Evolutionary conservation across 2,329 filamentous ascomycete species (phyloP), one percentile per base, ranked within the genome.

Genomic region (Fusarium liriodendri): DNA sequence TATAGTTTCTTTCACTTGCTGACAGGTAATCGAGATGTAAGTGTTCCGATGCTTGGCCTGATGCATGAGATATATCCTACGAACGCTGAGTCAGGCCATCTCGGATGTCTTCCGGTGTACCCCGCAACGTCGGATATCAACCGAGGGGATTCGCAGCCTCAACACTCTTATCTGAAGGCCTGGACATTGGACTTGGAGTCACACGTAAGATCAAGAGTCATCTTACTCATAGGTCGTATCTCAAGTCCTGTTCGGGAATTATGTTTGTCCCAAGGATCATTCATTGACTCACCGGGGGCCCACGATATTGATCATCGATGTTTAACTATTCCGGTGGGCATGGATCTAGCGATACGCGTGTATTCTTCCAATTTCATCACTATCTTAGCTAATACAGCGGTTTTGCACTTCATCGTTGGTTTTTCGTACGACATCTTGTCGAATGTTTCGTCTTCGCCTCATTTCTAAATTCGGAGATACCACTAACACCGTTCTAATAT

Each of bases 111-210:
- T 33, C 57, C 57, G 57, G 16, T 7, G 4, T 32, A 55, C 61
- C 61, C 61, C 61, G 61, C 61, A 54, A 25, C 11, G 11, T 72
- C 69, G 69, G 69, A 27, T 18, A 6, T 40, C 3, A 27, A 2
- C 59, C 64, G 59, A 54, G 42, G 6, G 25, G 27, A 52, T 32
- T 52, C 47, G 4, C 18, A 52, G 6, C 45, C 20, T 50, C 47
- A 11, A 29, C 9, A 18, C 18, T 32, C 47, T 52, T 32, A 52
- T 52, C 45, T 47, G 42, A 25, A 47, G 20, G 1, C 22, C 7
- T 47, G 2, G 4, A 25, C 16, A 47, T 16, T 14, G 8, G 20
- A 16, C 22, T 6, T 13, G 3, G 22, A 4, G 14, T 45, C 22
- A 16, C 8, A 9, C 20, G 14, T 2, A 14, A 16, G 14, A 25